Base-by-base conservation (phyloP, 805 yeast genomes). In the Ogataea salicorniae region DNA sequence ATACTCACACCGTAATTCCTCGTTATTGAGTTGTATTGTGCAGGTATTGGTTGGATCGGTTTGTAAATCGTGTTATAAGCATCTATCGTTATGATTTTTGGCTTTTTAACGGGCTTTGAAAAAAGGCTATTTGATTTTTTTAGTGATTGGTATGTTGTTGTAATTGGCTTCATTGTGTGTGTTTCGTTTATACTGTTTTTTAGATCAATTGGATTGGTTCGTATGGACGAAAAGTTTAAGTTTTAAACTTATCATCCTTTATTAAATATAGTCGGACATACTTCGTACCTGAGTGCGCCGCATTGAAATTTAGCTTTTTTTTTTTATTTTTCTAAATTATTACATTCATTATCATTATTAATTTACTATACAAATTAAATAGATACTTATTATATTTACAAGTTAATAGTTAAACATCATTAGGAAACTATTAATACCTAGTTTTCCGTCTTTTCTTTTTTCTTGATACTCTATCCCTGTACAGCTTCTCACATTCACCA, bases 41-140 rank as follows among this genome's bases (percentile, higher is more conserved):
- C 63, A 37, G 76, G 63, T 0, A 84, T 75, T 0, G 86, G 78
- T 29, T 65, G 64, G 17, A 68, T 70, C 2, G 90, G 85, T 0
- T 76, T 67, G 58, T 81, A 83, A 8, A 84, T 61, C 0, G 91
- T 84, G 39, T 79, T 81, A 64, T 81, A 84, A 0, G 83, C 86
- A 62, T 84, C 92, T 46, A 84, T 73, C 1, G 89, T 79, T 0
- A 84, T 63, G 4, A 82, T 59, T 37, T 66, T 68, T 6, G 83
- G 81, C 43, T 46, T 44, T 26, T 26, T 26, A 11, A 9, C 6
- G 31, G 31, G 9, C 13, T 26, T 26, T 26, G 9, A 9, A 26
- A 26, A 11, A 2, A 45, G 37, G 9, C 50, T 5, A 6, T 39
- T 15, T 15, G 17, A 14, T 15, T 14, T 13, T 26, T 26, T 26